phyloP scores from a whole-genome alignment of 306 rosid species.

The Hippophae rhamnoides region DNA sequence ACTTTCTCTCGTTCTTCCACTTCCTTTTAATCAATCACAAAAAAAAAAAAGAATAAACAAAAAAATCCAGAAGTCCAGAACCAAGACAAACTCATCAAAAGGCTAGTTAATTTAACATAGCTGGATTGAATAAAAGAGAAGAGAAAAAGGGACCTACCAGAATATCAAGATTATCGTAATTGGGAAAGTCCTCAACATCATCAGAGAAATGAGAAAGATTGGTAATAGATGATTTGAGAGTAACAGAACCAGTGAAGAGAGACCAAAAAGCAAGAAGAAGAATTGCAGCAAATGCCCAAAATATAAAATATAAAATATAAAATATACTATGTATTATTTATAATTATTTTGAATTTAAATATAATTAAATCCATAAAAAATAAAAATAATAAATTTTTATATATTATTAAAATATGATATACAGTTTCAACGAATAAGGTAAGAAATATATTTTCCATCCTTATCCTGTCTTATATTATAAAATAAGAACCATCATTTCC shows the following conservation, averaged over 20 bases:
- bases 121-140: too few relatives aligned
- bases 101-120: neutral
- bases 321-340: too few relatives aligned
- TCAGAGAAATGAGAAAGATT: slow-evolving; percentile 30
- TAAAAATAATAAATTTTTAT: too few relatives aligned
- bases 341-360: too few relatives aligned
- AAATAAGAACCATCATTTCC: too few relatives aligned
- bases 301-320: too few relatives aligned
- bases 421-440: too few relatives aligned
- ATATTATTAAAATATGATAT: too few relatives aligned
- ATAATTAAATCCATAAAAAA: too few relatives aligned
- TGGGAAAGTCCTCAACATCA: slow-evolving; percentile 19
- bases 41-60: too few relatives aligned
- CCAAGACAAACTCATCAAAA: neutral
- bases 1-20: slow-evolving; percentile 77
- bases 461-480: too few relatives aligned
- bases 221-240: slow-evolving; percentile 54
- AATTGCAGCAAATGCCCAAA: slow-evolving; percentile 47
- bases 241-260: slow-evolving; percentile 67
- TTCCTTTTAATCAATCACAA: slow-evolving; percentile 33
- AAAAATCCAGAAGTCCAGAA: neutral
- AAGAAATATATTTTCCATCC: too few relatives aligned
- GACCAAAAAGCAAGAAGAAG: slow-evolving; percentile 69
- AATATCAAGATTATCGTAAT: slow-evolving; percentile 53
- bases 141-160: slow-evolving; percentile 27